phyloP scores from a whole-genome alignment of 805 yeast species.

The Lipomyces kockii region DNA sequence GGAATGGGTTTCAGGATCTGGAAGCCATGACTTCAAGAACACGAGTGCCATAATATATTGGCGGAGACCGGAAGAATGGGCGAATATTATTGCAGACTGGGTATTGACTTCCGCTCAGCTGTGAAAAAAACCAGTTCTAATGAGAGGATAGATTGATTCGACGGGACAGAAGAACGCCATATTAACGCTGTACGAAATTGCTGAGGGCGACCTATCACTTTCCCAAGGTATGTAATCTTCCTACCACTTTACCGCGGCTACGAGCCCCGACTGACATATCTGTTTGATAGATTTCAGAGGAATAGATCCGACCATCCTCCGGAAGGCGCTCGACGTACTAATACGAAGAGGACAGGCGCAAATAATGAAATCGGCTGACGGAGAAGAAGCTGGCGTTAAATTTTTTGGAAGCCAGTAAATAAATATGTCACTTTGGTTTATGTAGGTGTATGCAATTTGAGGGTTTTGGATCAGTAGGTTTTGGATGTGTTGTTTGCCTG shows the following conservation, averaged over 20 bases:
- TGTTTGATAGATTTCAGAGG: slow-evolving; percentile 56
- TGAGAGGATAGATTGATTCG: slow-evolving; percentile 53
- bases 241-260: neutral
- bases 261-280: neutral
- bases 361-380: slow-evolving; percentile 67
- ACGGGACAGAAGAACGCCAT: slow-evolving; percentile 80
- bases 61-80: slow-evolving; percentile 74
- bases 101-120: slow-evolving; percentile 18
- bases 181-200: slow-evolving; percentile 79
- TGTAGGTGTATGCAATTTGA: neutral
- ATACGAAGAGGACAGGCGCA: slow-evolving; percentile 75
- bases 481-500: neutral
- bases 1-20: slow-evolving; percentile 54
- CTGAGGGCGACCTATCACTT: slow-evolving; percentile 62
- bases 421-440: neutral
- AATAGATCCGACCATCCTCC: slow-evolving; percentile 62
- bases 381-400: slow-evolving; percentile 78
- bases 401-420: slow-evolving; percentile 35
- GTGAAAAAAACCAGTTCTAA: slow-evolving; percentile 45
- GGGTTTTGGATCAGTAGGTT: neutral
- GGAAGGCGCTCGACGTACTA: slow-evolving; percentile 59
- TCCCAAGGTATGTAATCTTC: slow-evolving; percentile 46
- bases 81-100: slow-evolving; percentile 65
- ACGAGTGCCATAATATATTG: slow-evolving; percentile 58
- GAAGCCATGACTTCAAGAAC: slow-evolving; percentile 15